These are phyloP conservation scores for Umbelopsis ramanniana DNA, from an alignment of 192 early-diverging fungal genomes.

Conservation along the genomic window DNA sequence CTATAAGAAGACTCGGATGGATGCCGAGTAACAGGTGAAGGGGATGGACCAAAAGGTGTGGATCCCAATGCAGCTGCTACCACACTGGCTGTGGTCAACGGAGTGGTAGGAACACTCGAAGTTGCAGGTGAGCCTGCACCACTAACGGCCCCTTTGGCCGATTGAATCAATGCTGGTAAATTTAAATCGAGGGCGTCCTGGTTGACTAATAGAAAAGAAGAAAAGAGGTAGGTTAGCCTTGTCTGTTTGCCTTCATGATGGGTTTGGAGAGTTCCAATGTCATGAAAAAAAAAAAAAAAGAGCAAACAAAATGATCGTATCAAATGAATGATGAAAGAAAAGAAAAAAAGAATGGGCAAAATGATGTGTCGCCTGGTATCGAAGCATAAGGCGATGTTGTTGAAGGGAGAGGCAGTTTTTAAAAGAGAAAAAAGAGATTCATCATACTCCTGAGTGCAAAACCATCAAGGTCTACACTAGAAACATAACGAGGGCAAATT, in stretches of 20 bases:
- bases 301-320: neutral
- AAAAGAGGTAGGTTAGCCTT: neutral
- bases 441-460: neutral
- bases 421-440: too few species aligned
- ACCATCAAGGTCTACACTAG: neutral
- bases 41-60: neutral
- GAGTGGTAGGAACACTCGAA: neutral
- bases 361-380: neutral
- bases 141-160: neutral
- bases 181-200: conserved; percentile 3
- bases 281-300: too few species aligned
- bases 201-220: neutral
- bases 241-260: too few species aligned
- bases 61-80: conserved; percentile 4
- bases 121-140: neutral
- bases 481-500: neutral
- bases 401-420: too few species aligned
- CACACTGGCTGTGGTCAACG: neutral
- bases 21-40: neutral
- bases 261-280: too few species aligned
- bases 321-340: neutral
- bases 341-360: neutral
- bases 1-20: neutral
- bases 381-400: too few species aligned
- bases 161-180: conserved; percentile 13